These are phyloP conservation scores for Trichophyton simii DNA, from an alignment of 2,329 filamentous ascomycete species.

Conservation along the genomic window DNA sequence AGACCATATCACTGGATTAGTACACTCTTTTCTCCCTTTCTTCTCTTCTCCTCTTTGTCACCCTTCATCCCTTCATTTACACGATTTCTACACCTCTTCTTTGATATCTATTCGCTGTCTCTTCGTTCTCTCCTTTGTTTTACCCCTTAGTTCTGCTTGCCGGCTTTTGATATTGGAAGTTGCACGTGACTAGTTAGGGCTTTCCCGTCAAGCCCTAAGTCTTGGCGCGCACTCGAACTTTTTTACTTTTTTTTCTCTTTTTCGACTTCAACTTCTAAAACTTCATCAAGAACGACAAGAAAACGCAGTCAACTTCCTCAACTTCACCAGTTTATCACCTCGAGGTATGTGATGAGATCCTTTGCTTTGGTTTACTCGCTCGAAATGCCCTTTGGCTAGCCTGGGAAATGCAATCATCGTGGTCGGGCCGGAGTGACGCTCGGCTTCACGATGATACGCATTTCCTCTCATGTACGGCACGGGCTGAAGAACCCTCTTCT, in stretches of 20 bases:
- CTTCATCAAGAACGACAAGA: slow-evolving; percentile 14
- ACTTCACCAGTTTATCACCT: slow-evolving; percentile 15
- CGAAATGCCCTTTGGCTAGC: slow-evolving; percentile 21
- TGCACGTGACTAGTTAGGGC: slow-evolving; percentile 4
- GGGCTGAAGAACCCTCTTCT: slow-evolving; percentile 57
- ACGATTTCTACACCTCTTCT: not conserved
- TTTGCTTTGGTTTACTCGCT: slow-evolving; percentile 11
- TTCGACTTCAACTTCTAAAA: slow-evolving; percentile 11
- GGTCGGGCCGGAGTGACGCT: not conserved
- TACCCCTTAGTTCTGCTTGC: no score
- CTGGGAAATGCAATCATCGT: slow-evolving; percentile 33
- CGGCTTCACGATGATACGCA: slow-evolving; percentile 29
- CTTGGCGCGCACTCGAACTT: slow-evolving; percentile 11
- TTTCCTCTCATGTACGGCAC: slow-evolving; percentile 32
- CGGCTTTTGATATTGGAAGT: not conserved
- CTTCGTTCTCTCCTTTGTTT: not conserved
- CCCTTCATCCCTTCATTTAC: not conserved
- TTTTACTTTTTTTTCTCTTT: slow-evolving; percentile 2
- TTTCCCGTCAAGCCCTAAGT: slow-evolving; percentile 17
- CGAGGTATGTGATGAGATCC: slow-evolving; percentile 30
- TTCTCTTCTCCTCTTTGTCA: not conserved
- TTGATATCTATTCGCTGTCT: not conserved
- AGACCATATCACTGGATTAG: not conserved
- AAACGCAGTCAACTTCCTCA: slow-evolving; percentile 8
- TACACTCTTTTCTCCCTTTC: not conserved